Evolutionary conservation across 1,139 yeast species (phyloP), one percentile per base, ranked within the genome.

Genomic region (Suhomyces guaymorum): DNA sequence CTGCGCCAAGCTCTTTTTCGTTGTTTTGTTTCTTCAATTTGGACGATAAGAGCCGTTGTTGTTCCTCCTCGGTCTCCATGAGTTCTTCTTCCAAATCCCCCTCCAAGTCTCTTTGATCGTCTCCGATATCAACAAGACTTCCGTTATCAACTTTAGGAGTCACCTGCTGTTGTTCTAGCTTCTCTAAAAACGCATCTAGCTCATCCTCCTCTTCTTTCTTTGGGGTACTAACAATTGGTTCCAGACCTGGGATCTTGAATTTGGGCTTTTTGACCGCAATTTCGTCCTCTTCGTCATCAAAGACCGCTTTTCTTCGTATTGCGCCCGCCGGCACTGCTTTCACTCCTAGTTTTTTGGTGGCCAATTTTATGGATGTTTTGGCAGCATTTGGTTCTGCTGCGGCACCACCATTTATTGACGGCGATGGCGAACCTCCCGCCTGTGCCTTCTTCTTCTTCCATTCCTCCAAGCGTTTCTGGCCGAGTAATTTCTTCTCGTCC

Each of bases 401-500:
- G n/a, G n/a, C n/a, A n/a, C n/a, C n/a, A n/a, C n/a, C n/a, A n/a
- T n/a, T n/a, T n/a, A 12, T n/a, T 9, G 19, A n/a, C 4, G n/a
- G 15, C n/a, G 15, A 6, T 7, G 36, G 12, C 8, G 33, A 28
- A 9, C 15, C 12, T 19, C 41, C 35, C 22, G 44, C 40, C 20
- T 44, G 48, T 20, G 48, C 45, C 38, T 59, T 43, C 46, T 56
- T 54, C 49, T 49, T 49, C 38, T 67, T 69, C 74, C 75, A 68
- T 37, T 66, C 68, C 36, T 68, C 73, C 3, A 69, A 54, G 25
- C 67, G 43, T 41, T 56, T 55, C 28, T 14, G 19, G 19, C 19
- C 19, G 8, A 17, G 19, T 6, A 32, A 20, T 21, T 37, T 37
- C n/a, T n/a, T n/a, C 28, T 33, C 30, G 8, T 27, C 31, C 3